Evolutionary conservation across 495 filamentous ascomycete genomes (phyloP).

Genomic region (Aspergillus baeticus): DNA sequence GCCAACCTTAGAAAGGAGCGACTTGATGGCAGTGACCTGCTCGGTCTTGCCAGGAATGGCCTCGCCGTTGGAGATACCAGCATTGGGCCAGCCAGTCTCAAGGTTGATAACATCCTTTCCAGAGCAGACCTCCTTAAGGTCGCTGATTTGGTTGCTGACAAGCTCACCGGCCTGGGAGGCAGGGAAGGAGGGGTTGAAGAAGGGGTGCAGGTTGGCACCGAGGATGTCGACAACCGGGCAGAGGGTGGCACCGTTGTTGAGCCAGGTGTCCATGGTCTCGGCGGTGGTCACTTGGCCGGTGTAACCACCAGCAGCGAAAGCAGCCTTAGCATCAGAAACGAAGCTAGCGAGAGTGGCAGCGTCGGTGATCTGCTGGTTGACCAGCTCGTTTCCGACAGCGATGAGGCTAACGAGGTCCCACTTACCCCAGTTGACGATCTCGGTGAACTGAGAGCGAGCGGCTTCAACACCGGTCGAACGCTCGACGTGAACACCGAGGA

Average conservation of each 20-base stretch:
- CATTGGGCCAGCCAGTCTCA: slow-evolving; percentile 88
- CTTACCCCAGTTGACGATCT: slow-evolving; percentile 69
- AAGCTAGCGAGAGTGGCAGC: slow-evolving; percentile 64
- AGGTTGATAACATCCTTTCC: slow-evolving; percentile 69
- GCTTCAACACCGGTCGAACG: slow-evolving; percentile 52
- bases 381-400: slow-evolving; percentile 86
- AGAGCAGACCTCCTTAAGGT: slow-evolving; percentile 64
- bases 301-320: slow-evolving; percentile 63
- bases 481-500: slow-evolving; percentile 83
- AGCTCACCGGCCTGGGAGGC: slow-evolving; percentile 71
- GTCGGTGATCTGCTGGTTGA: slow-evolving; percentile 66
- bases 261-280: slow-evolving; percentile 74
- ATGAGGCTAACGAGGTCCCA: slow-evolving; percentile 77
- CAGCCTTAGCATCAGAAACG: slow-evolving; percentile 54
- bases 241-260: slow-evolving; percentile 54
- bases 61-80: slow-evolving; percentile 64
- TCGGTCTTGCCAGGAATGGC: slow-evolving; percentile 65
- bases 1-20: slow-evolving; percentile 58
- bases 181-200: slow-evolving; percentile 73
- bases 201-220: slow-evolving; percentile 86
- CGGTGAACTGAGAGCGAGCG: slow-evolving; percentile 65
- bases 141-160: slow-evolving; percentile 61
- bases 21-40: slow-evolving; percentile 69
- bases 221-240: slow-evolving; percentile 75
- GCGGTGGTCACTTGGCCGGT: slow-evolving; percentile 75